phyloP scores from a whole-genome alignment of 129 eudicot genomes.

The Tagetes patula region DNA sequence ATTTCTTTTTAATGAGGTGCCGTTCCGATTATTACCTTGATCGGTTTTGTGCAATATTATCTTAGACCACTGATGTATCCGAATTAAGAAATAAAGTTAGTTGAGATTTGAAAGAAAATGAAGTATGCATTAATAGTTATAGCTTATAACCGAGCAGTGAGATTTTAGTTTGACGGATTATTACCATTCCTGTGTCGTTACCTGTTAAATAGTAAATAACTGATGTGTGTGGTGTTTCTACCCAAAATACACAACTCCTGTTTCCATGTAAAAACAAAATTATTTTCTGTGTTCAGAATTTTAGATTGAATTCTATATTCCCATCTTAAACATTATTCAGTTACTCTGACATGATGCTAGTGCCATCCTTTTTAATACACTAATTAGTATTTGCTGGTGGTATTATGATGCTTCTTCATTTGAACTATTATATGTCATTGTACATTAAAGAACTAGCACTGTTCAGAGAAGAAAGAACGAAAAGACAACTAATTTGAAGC shows the following conservation, averaged over 20 bases:
- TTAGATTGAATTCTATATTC: neutral
- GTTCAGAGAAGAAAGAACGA: neutral
- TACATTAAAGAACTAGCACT: neutral
- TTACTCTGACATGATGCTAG: neutral
- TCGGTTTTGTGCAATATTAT: neutral
- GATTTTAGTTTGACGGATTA: neutral
- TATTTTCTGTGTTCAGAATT: neutral
- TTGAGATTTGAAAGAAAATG: neutral
- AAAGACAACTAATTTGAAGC: neutral
- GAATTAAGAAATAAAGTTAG: constrained; percentile 12
- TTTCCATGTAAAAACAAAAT: neutral
- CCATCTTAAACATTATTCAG: neutral
- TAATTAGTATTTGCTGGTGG: neutral
- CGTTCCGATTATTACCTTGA: neutral
- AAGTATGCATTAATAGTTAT: neutral
- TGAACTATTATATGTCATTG: neutral
- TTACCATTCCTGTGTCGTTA: neutral
- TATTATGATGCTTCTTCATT: constrained; percentile 6
- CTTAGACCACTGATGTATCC: neutral
- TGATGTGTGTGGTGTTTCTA: constrained; percentile 1
- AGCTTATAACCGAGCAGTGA: neutral
- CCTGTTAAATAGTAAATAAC: neutral
- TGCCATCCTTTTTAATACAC: neutral
- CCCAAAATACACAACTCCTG: neutral
- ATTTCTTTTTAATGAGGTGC: neutral